phyloP scores from a whole-genome alignment of 2,329 filamentous ascomycete genomes.

The Cercospora brassicicola region DNA sequence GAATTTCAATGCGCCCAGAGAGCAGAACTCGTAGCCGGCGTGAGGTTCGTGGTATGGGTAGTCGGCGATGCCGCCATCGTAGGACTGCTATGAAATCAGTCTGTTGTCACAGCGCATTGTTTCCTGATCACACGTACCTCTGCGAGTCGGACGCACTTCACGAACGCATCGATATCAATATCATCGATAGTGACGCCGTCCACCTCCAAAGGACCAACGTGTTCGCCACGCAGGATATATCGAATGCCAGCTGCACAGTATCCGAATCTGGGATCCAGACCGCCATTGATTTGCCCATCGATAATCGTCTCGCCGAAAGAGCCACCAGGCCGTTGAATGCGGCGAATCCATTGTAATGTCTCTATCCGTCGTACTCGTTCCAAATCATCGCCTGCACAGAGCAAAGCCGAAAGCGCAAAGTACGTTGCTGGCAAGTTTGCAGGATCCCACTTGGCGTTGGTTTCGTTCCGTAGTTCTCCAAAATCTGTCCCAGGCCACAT shows the following conservation, averaged over 20 bases:
- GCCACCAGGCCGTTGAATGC: constrained; percentile 77
- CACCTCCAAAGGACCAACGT: constrained; percentile 55
- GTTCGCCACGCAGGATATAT: constrained; percentile 66
- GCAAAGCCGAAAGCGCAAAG: constrained; percentile 77
- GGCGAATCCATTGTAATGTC: constrained; percentile 71
- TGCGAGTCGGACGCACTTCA: constrained; percentile 68
- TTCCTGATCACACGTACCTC: constrained; percentile 37
- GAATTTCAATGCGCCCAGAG: constrained; percentile 72
- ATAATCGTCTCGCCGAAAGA: constrained; percentile 85
- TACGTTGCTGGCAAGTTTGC: constrained; percentile 84
- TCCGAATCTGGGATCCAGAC: constrained; percentile 81
- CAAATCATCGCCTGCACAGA: constrained; percentile 62
- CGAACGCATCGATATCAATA: constrained; percentile 70
- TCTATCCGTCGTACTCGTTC: constrained; percentile 64
- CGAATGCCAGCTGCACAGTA: constrained; percentile 80
- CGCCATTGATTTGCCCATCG: constrained; percentile 66
- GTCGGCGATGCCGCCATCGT: constrained; percentile 82
- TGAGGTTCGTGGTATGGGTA: constrained; percentile 79
- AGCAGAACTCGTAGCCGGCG: constrained; percentile 89
- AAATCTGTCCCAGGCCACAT: constrained; percentile 72
- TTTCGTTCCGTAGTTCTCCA: constrained; percentile 48
- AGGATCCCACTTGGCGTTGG: constrained; percentile 65
- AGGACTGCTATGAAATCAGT: constrained; percentile 59
- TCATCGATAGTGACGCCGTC: constrained; percentile 63
- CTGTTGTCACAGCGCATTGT: too few species aligned